Base-by-base conservation (phyloP, 225 moss, liverwort and hornwort species). In the Pseudoscleropodium purum region DNA sequence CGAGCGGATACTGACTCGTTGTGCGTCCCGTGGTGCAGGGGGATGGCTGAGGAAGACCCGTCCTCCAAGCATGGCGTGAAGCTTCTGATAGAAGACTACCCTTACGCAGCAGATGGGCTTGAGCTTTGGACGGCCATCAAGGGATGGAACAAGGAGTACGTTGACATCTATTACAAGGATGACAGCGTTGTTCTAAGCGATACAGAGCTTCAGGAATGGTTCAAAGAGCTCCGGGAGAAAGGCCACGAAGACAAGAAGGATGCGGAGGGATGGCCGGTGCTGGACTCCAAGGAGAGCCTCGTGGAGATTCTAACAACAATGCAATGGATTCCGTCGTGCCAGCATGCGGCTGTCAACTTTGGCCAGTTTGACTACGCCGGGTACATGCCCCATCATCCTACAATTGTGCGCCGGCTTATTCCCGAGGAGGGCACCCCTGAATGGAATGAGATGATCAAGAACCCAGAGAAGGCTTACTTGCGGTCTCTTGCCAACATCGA, bases 71-170 rank as follows among this genome's bases (percentile, higher is more conserved):
- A 95, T 51, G 92, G 93, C 7, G 94, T 95, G 26, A 93, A 92
- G 85, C 91, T 97, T 18, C 86, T 95, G 47, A 54, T 97, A 14
- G 95, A 95, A 73, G 97, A 96, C 85, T 97, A 96, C 68, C 96
- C 97, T 5, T 95, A 88, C 75, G 96, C 97, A 7, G 83, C 77
- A 41, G 97, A 97, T 30, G 95, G 94, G 17, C 83, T 97, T 86
- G 91, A 86, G 91, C 89, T 90, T 29, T 85, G 76, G 94, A 51
- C 88, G 47, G 86, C 90, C 21, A 88, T 93, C 21, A 93, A 93
- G n/a, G 72, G 64, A 2, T 96, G 92, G 88, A 90, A 91, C n/a
- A 43, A 65, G 25, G 91, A 94, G 30, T 97, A 95, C 82, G 91
- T 96, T 2, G 89, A 92, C 75, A 90, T 95, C 31, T 91, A 37